Evolutionary conservation across 768 basidiomycete species (phyloP).

Genomic region (Tylopilus intermedius): DNA sequence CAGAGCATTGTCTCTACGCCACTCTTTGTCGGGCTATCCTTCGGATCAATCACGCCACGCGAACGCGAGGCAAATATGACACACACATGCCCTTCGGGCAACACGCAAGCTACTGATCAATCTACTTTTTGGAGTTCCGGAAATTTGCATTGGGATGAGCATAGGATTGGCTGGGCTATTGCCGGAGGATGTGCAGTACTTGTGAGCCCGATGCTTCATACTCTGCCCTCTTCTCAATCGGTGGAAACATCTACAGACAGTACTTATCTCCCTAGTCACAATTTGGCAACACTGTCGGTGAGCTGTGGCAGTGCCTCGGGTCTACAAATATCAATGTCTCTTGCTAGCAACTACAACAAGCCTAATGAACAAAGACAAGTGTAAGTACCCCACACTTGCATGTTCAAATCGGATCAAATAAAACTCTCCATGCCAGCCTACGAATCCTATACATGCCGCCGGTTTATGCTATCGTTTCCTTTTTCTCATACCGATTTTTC

Average conservation of each 20-base stretch:
- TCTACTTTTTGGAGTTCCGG: slow-evolving; percentile 55
- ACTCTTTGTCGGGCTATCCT: not conserved
- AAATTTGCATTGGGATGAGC: slow-evolving; percentile 53
- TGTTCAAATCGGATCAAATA: not conserved
- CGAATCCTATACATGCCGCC: slow-evolving; percentile 83
- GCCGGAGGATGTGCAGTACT: slow-evolving; percentile 55
- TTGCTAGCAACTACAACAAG: slow-evolving; percentile 62
- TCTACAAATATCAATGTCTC: not conserved
- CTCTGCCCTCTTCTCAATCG: not conserved
- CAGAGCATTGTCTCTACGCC: slow-evolving; percentile 7
- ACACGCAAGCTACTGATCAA: slow-evolving; percentile 50
- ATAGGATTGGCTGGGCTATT: slow-evolving; percentile 71
- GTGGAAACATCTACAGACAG: slow-evolving; percentile 29
- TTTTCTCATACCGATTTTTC: slow-evolving; percentile 83
- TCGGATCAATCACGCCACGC: not conserved
- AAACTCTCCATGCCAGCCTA: slow-evolving; percentile 39
- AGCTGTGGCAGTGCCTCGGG: slow-evolving; percentile 16
- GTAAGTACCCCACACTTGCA: slow-evolving; percentile 36
- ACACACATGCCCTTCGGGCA: slow-evolving; percentile 46
- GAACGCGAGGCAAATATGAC: slow-evolving; percentile 16
- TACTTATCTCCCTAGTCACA: slow-evolving; percentile 49
- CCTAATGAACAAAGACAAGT: slow-evolving; percentile 75
- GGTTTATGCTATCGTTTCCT: slow-evolving; percentile 77
- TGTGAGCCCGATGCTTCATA: slow-evolving; percentile 34
- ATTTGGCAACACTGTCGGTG: slow-evolving; percentile 63